Conservation (phyloP, 2,329 filamentous ascomycete species). For the Aspergillus intermedius region DNA sequence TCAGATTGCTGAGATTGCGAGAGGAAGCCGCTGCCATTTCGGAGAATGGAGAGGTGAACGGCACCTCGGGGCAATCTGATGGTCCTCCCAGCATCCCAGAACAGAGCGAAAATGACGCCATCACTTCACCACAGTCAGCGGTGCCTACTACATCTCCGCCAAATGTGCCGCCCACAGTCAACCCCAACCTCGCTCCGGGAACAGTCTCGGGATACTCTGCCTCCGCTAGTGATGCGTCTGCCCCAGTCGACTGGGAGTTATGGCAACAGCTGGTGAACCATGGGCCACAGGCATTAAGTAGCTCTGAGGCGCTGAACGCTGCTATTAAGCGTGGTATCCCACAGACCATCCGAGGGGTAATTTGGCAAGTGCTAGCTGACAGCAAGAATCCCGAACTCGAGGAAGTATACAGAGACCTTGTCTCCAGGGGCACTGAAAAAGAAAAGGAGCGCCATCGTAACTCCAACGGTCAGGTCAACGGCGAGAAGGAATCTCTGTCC, state of each 20-base stretch:
- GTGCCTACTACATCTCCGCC: slow-evolving; percentile 26
- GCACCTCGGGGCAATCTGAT: slow-evolving; percentile 37
- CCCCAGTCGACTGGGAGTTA: slow-evolving; percentile 93
- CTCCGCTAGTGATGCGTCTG: slow-evolving; percentile 55
- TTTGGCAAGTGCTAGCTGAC: slow-evolving; percentile 95
- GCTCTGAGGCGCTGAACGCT: slow-evolving; percentile 78
- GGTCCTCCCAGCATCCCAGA: slow-evolving; percentile 45
- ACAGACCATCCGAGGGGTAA: slow-evolving; percentile 90
- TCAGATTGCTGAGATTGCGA: slow-evolving; percentile 68
- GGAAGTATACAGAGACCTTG: slow-evolving; percentile 73
- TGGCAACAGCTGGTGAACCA: slow-evolving; percentile 97
- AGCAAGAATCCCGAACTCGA: slow-evolving; percentile 92
- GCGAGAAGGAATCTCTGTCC: slow-evolving; percentile 57
- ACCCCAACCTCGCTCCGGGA: slow-evolving; percentile 68
- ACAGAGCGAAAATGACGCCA: slow-evolving; percentile 38
- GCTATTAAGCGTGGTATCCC: slow-evolving; percentile 93
- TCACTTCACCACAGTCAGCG: slow-evolving; percentile 16
- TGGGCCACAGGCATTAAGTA: slow-evolving; percentile 81
- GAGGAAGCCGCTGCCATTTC: slow-evolving; percentile 58
- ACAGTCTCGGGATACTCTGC: slow-evolving; percentile 77
- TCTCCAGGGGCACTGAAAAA: slow-evolving; percentile 72
- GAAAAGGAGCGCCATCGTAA: slow-evolving; percentile 57
- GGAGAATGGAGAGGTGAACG: slow-evolving; percentile 51
- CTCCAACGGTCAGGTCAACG: slow-evolving; percentile 46
- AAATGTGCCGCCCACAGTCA: slow-evolving; percentile 58